phyloP scores from a whole-genome alignment of 2,329 filamentous ascomycete species.

The Alternaria panax region DNA sequence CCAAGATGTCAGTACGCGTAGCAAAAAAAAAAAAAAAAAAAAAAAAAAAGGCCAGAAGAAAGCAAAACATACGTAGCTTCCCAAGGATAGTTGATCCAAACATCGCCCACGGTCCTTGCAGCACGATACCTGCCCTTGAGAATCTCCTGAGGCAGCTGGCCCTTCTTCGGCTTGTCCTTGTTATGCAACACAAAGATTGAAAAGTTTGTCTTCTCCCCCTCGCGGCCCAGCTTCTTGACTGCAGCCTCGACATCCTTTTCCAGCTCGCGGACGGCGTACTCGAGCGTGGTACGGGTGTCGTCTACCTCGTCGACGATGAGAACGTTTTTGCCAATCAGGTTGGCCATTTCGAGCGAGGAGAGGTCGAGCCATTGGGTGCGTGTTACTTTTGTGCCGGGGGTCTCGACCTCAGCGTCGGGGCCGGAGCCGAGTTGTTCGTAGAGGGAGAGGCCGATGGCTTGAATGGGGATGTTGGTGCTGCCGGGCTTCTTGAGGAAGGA shows the following conservation, averaged over 20 bases:
- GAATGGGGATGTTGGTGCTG: slow-evolving; percentile 94
- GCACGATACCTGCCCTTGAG: slow-evolving; percentile 80
- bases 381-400: slow-evolving; percentile 90
- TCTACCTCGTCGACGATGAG: slow-evolving; percentile 96
- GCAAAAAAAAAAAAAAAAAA: not conserved
- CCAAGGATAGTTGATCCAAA: slow-evolving; percentile 99
- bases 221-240: slow-evolving; percentile 73
- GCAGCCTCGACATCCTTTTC: slow-evolving; percentile 92
- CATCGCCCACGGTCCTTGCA: slow-evolving; percentile 86
- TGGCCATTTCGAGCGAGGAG: slow-evolving; percentile 82
- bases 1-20: slow-evolving; percentile 22
- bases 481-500: slow-evolving; percentile 94
- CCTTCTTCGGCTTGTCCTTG: slow-evolving; percentile 98
- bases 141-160: slow-evolving; percentile 79
- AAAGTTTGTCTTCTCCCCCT: slow-evolving; percentile 81
- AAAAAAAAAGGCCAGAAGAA: not conserved
- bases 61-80: slow-evolving; percentile 72
- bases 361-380: slow-evolving; percentile 98
- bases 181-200: slow-evolving; percentile 97
- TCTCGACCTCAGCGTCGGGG: slow-evolving; percentile 71
- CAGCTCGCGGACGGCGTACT: slow-evolving; percentile 91
- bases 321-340: slow-evolving; percentile 88
- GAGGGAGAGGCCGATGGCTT: slow-evolving; percentile 96
- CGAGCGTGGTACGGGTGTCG: slow-evolving; percentile 90
- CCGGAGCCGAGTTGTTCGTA: slow-evolving; percentile 80